Evolutionary conservation across 2,329 filamentous ascomycete genomes (phyloP).

Genomic region (Colletotrichum truncatum): DNA sequence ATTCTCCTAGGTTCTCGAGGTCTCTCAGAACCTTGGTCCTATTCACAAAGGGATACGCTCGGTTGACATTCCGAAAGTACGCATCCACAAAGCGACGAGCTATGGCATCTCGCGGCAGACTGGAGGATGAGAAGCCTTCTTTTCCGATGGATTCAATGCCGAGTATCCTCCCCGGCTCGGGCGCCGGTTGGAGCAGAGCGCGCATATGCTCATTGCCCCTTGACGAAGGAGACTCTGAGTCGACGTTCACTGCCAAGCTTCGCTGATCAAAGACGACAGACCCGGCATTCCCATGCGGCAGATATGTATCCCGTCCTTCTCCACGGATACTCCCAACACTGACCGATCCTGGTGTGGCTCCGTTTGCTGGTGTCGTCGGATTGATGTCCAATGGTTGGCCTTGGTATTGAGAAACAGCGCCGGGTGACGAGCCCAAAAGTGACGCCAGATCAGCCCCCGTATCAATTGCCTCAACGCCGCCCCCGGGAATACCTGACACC

Average conservation of each 20-base stretch:
- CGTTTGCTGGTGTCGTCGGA: constrained; percentile 11
- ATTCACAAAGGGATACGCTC: constrained; percentile 55
- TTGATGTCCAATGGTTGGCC: neutral
- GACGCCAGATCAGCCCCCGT: constrained; percentile 43
- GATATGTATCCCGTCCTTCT: neutral
- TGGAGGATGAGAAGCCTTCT: constrained; percentile 10
- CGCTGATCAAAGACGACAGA: constrained; percentile 4
- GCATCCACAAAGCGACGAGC: constrained; percentile 50
- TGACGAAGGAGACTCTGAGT: constrained; percentile 13
- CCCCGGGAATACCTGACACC: constrained; percentile 34
- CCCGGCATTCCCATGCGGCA: neutral
- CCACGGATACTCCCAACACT: constrained; percentile 17
- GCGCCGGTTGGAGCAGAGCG: constrained; percentile 15
- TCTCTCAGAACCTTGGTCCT: constrained; percentile 43
- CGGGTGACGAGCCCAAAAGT: constrained; percentile 20
- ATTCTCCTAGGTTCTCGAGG: constrained; percentile 40
- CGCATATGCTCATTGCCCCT: constrained; percentile 17
- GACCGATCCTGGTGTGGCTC: constrained; percentile 18
- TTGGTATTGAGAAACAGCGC: neutral
- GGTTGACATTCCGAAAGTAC: constrained; percentile 55
- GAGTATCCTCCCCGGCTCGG: constrained; percentile 9
- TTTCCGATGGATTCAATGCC: constrained; percentile 24
- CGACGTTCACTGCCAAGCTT: constrained; percentile 11
- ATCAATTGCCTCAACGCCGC: constrained; percentile 46
- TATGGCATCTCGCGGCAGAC: constrained; percentile 34